phyloP scores from a whole-genome alignment of 768 basidiomycete species.

The Melanogaster broomeanus region DNA sequence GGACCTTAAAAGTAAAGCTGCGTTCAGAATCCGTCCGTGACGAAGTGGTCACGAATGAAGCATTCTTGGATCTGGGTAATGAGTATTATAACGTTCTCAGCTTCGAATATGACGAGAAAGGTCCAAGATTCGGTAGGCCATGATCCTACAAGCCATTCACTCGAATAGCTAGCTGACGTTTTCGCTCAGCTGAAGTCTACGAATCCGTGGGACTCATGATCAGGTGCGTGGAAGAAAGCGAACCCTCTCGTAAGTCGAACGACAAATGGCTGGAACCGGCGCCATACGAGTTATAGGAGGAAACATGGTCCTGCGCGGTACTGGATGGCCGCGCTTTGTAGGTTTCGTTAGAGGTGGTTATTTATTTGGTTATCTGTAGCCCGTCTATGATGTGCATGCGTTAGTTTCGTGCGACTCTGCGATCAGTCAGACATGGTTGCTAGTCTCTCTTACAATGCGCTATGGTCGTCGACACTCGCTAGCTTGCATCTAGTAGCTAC shows the following conservation, averaged over 20 bases:
- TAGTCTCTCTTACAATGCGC: too few species aligned
- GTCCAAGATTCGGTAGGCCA: constrained; percentile 14
- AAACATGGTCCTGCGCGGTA: neutral
- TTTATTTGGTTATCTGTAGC: too few species aligned
- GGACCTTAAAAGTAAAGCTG: neutral
- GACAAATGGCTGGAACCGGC: constrained; percentile 10
- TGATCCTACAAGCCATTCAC: neutral
- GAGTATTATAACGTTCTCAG: constrained; percentile 20
- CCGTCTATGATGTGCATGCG: too few species aligned
- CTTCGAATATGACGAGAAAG: constrained; percentile 15
- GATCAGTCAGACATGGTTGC: too few species aligned
- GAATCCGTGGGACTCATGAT: constrained; percentile 23
- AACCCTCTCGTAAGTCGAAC: neutral
- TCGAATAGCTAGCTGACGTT: neutral
- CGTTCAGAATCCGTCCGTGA: constrained; percentile 16
- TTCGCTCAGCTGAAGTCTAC: constrained; percentile 23
- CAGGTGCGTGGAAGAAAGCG: constrained; percentile 14
- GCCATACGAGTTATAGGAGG: constrained; percentile 15
- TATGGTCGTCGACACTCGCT: too few species aligned
- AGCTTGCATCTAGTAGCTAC: too few species aligned
- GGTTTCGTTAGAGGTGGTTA: too few species aligned
- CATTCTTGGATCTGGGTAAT: constrained; percentile 19
- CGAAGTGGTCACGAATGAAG: constrained; percentile 7
- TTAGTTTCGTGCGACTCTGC: too few species aligned
- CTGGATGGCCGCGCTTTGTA: constrained; percentile 7